Evolutionary conservation across 2,329 filamentous ascomycete genomes (phyloP).

Genomic region (Aspergillus ruber): DNA sequence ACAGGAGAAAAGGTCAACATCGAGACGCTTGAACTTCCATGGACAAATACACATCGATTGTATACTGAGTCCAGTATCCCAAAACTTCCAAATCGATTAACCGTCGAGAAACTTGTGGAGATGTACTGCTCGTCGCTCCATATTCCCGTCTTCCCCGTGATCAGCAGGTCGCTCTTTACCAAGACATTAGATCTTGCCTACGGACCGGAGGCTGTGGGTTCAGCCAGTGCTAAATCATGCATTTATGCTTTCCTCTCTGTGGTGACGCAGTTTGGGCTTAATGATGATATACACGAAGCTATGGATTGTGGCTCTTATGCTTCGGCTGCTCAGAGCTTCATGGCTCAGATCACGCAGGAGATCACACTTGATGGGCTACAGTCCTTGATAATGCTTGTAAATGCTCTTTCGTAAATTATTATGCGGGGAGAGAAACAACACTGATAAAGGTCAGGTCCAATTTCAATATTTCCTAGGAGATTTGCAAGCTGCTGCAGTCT

Average conservation of each 20-base stretch:
- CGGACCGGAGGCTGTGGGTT: not conserved
- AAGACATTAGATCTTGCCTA: conserved; percentile 9
- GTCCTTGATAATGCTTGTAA: conserved; percentile 9
- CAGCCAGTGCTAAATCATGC: conserved; percentile 7
- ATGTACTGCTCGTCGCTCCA: conserved; percentile 6
- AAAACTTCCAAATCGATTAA: conserved; percentile 1
- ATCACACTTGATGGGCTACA: conserved; percentile 10
- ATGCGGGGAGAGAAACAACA: too few species aligned
- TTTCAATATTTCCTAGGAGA: conserved; percentile 12
- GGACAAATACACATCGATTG: not conserved
- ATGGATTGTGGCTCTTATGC: conserved; percentile 9
- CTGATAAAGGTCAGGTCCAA: conserved; percentile 3
- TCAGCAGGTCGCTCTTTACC: conserved; percentile 6
- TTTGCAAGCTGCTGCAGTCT: conserved; percentile 6
- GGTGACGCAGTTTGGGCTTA: conserved; percentile 5
- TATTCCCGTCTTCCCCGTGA: conserved; percentile 8
- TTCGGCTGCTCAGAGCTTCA: conserved; percentile 3
- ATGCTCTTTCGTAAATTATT: too few species aligned
- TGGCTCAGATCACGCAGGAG: conserved; percentile 6
- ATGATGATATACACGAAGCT: not conserved
- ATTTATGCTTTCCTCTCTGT: conserved; percentile 7
- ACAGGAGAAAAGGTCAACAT: conserved; percentile 2
- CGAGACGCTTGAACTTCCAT: conserved; percentile 2
- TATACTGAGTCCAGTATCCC: not conserved
- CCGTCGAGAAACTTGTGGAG: conserved; percentile 2